Percentiles rank a stretch among this genome's conserved stretches.
These are phyloP conservation scores for Rhytidiadelphus loreus DNA, from an alignment of 225 moss, liverwort and hornwort genomes.

Conservation along the genomic window DNA sequence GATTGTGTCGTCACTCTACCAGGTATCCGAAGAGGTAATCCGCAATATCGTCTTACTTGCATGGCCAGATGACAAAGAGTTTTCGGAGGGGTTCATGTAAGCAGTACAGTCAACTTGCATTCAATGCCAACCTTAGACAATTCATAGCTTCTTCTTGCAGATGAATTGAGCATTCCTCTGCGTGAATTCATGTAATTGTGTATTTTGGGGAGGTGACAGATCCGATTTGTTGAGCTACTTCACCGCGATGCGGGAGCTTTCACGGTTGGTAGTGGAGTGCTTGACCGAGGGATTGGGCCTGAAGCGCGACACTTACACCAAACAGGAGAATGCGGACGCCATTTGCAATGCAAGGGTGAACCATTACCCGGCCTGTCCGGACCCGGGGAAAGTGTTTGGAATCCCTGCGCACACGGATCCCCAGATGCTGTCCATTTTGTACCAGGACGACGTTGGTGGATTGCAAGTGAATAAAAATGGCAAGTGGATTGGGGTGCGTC, in stretches of 20 bases:
- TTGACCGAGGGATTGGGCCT: slow-evolving; percentile 20
- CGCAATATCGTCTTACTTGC: slow-evolving; percentile 4
- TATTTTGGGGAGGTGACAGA: neutral
- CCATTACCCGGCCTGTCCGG: slow-evolving; percentile 22
- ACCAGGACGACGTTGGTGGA: slow-evolving; percentile 30
- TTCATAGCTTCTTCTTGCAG: neutral
- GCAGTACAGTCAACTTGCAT: neutral
- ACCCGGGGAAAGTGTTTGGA: slow-evolving; percentile 18
- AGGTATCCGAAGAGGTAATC: slow-evolving; percentile 16
- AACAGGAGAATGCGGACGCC: slow-evolving; percentile 1
- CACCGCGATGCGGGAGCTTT: slow-evolving; percentile 1
- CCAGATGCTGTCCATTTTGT: slow-evolving; percentile 18
- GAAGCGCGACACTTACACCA: slow-evolving; percentile 7
- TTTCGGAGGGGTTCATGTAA: slow-evolving; percentile 20
- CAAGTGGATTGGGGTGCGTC: slow-evolving; percentile 35
- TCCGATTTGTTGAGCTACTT: slow-evolving; percentile 11
- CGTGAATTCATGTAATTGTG: neutral
- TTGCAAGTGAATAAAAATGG: slow-evolving; percentile 23
- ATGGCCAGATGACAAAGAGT: slow-evolving; percentile 17
- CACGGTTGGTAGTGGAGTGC: slow-evolving; percentile 22
- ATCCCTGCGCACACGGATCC: slow-evolving; percentile 31
- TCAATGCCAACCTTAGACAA: neutral
- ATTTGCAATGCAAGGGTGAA: slow-evolving; percentile 25
- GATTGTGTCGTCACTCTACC: neutral
- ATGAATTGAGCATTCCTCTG: neutral